These are phyloP conservation scores for Pezicula carpinea DNA, from an alignment of 2,329 filamentous ascomycete species.

Conservation along the genomic window DNA sequence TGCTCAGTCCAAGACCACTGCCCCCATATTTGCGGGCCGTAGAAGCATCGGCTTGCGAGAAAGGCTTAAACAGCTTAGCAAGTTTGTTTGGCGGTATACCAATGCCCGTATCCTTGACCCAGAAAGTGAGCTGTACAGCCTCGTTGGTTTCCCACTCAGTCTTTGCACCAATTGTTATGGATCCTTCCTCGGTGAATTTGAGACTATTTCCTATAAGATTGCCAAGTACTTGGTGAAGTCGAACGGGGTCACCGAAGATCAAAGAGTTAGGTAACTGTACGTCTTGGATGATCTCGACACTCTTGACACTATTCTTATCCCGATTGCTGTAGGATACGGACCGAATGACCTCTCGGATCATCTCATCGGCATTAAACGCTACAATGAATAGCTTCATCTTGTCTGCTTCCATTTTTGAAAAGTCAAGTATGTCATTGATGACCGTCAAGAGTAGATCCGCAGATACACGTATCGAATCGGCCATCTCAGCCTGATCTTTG, in stretches of 20 bases:
- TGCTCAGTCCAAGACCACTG: conserved; percentile 84
- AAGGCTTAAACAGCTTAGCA: conserved; percentile 83
- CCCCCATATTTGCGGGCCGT: conserved; percentile 89
- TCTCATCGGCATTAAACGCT: conserved; percentile 62
- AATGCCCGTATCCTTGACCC: conserved; percentile 86
- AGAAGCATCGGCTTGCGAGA: conserved; percentile 87
- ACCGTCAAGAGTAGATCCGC: conserved; percentile 84
- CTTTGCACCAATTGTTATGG: conserved; percentile 75
- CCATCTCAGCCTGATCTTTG: conserved; percentile 76
- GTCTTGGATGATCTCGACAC: conserved; percentile 62
- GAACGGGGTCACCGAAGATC: conserved; percentile 62
- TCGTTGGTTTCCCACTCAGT: conserved; percentile 68
- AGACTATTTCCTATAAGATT: conserved; percentile 91
- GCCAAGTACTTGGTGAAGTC: conserved; percentile 64
- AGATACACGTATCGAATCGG: conserved; percentile 80
- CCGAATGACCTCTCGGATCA: conserved; percentile 61
- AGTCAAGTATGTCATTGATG: conserved; percentile 95
- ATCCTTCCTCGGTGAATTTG: conserved; percentile 86
- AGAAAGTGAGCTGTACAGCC: conserved; percentile 72
- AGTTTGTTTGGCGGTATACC: conserved; percentile 81
- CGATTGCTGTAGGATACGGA: conserved; percentile 63
- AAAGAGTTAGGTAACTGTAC: conserved; percentile 66
- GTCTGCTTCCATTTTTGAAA: conserved; percentile 88
- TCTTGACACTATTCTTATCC: conserved; percentile 57
- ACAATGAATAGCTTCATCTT: conserved; percentile 77